Evolutionary conservation across 192 early-diverging fungal genomes (phyloP), one percentile per base, ranked within the genome.

Genomic region (Backusella circina): DNA sequence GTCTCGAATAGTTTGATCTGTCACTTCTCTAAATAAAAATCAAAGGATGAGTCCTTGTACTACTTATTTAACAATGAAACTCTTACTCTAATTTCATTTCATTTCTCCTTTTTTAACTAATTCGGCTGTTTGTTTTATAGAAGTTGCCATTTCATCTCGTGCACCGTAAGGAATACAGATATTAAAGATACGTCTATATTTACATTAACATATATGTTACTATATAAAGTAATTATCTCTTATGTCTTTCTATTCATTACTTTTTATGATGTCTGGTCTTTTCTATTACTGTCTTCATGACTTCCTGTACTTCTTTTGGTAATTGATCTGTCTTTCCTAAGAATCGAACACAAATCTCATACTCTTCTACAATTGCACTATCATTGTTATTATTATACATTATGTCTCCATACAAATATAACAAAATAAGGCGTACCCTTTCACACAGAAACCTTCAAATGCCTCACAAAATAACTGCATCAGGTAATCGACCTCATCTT

Each of bases 121-220:
- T 31, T 92, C 75, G 2, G 91, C 83, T 3, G 87, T 75, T 15
- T 72, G 73, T 31, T 86, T 81, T 23, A 93, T 84, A 2, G 97
- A 91, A 33, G 84, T 81, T 6, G 93, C 78, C 38, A 99, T 95
- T 85, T 99, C 98, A 75, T 98, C 93, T 3, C 94, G 90, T 7
- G 94, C 91, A 10, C 94, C 95, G 71, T 99, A 99, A 12, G 97
- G 91, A 77, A 91, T 93, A 77, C 95, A 97, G 30, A 99, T 89
- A 74, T 99, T 97, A 12, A 99, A 83, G 23, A 90, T 89, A 32
- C 93, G 90, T 33, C 91, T 90, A 32, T 16, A 10, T 72, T 32
- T 18, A 50, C n/a, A n/a, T n/a, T n/a, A n/a, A n/a, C n/a, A n/a
- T n/a, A n/a, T n/a, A n/a, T n/a, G n/a, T n/a, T n/a, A n/a, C n/a